Percentiles rank a stretch among this genome's conserved stretches.
phyloP scores from a whole-genome alignment of 495 filamentous ascomycete species.

The Acidomyces sp. region DNA sequence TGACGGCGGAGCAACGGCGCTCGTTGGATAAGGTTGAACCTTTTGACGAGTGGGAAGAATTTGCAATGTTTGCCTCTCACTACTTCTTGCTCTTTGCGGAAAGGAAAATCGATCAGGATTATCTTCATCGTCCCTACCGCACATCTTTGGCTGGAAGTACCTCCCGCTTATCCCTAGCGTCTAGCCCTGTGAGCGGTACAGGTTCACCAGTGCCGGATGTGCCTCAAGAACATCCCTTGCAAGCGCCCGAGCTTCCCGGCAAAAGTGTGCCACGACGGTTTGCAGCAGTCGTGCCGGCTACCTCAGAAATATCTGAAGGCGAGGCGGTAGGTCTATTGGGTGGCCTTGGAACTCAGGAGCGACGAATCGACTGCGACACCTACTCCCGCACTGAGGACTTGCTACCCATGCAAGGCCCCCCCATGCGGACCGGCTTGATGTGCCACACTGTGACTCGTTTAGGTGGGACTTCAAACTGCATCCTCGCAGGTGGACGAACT shows the following conservation, averaged over 20 bases:
- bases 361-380: constrained; percentile 48
- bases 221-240: constrained; percentile 20
- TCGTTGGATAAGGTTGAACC: constrained; percentile 56
- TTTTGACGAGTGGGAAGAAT: constrained; percentile 96
- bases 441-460: constrained; percentile 63
- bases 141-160: constrained; percentile 10
- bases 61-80: constrained; percentile 72
- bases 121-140: constrained; percentile 2
- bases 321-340: constrained; percentile 38
- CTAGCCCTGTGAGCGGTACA: constrained; percentile 1
- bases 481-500: constrained; percentile 66
- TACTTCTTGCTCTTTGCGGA: constrained; percentile 68
- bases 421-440: constrained; percentile 45
- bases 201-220: constrained; percentile 35
- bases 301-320: constrained; percentile 12
- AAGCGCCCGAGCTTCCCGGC: constrained; percentile 12
- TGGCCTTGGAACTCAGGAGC: constrained; percentile 31
- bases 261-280: constrained; percentile 7
- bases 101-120: constrained; percentile 13
- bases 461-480: constrained; percentile 30
- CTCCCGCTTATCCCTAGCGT: constrained; percentile 5
- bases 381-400: constrained; percentile 30
- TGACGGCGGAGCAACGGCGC: constrained; percentile 41
- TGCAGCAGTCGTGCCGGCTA: constrained; percentile 15
- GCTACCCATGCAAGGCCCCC: constrained; percentile 19